A percentile compares a stretch with the other conserved stretches of the same genome.
Evolutionary conservation across 345 rosid genomes (phyloP).

Genomic region (Viola odorata): DNA sequence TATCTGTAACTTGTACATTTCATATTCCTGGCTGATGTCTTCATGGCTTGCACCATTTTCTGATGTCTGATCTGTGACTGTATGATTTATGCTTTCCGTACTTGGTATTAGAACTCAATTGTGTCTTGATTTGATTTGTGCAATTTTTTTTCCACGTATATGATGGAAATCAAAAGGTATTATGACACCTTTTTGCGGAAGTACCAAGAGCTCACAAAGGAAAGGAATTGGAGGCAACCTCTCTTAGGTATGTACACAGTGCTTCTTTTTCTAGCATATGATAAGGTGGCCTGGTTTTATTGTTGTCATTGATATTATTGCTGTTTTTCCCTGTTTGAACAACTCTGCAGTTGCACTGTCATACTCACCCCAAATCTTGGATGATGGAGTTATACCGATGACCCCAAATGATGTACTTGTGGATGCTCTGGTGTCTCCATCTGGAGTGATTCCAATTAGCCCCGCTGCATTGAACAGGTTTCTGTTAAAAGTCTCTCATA

Average conservation of each 20-base stretch:
- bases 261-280: background rate
- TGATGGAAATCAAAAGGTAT: constrained; percentile 38
- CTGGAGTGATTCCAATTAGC: constrained; percentile 60
- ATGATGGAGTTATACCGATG: constrained; percentile 58
- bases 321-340: constrained; percentile 2
- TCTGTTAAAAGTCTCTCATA: constrained; percentile 2
- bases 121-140: background rate
- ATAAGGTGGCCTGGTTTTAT: background rate
- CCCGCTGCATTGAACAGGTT: constrained; percentile 61
- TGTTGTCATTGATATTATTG: background rate
- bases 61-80: constrained; percentile 1
- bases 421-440: constrained; percentile 74
- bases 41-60: background rate
- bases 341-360: constrained; percentile 75
- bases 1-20: background rate
- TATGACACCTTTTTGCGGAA: constrained; percentile 77
- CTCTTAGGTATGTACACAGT: constrained; percentile 48
- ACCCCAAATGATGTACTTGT: constrained; percentile 56
- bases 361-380: constrained; percentile 74
- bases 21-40: background rate
- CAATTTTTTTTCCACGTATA: constrained; percentile 18
- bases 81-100: background rate
- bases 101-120: background rate
- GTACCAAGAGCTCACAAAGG: constrained; percentile 65
- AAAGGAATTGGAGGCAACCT: constrained; percentile 64